These are phyloP conservation scores for Noccaea caerulescens DNA, from an alignment of 345 rosid species.

Conservation along the genomic window DNA sequence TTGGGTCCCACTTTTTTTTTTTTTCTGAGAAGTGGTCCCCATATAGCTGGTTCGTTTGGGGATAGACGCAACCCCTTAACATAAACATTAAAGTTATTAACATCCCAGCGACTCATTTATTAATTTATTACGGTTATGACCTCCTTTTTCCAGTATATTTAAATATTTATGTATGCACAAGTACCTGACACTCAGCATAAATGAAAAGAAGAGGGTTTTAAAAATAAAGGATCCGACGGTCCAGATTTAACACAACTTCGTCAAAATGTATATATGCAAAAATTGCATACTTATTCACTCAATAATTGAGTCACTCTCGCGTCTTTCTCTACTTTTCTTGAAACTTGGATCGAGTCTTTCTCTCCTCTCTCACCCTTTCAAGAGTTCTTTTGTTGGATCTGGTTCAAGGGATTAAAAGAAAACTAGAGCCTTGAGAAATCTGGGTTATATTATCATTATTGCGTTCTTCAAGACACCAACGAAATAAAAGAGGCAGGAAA, in stretches of 20 bases:
- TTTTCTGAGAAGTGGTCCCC: conserved; percentile 26
- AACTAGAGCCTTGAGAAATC: neutral
- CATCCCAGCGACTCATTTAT: conserved; percentile 20
- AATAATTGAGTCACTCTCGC: conserved; percentile 24
- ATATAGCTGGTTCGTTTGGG: conserved; percentile 31
- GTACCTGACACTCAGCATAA: neutral
- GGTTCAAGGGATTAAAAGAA: neutral
- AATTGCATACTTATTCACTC: conserved; percentile 9
- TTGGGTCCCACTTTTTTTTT: conserved; percentile 22
- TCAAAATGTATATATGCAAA: conserved; percentile 17
- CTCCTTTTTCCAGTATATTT: conserved; percentile 5
- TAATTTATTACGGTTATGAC: conserved; percentile 6
- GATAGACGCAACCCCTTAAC: conserved; percentile 27
- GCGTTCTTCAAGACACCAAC: too few relatives aligned
- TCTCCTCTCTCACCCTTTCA: neutral
- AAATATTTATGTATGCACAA: neutral
- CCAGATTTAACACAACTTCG: conserved; percentile 13
- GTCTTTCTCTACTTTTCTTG: neutral
- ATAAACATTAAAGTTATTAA: neutral
- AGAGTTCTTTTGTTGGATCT: neutral
- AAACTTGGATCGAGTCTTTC: conserved; percentile 19
- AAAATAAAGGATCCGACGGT: conserved; percentile 4
- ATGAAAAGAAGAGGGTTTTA: neutral
- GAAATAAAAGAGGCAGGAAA: neutral
- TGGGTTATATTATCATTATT: neutral